Evolutionary conservation across 2,329 filamentous ascomycete species (phyloP).

Genomic region (Trichoderma brevicompactum): DNA sequence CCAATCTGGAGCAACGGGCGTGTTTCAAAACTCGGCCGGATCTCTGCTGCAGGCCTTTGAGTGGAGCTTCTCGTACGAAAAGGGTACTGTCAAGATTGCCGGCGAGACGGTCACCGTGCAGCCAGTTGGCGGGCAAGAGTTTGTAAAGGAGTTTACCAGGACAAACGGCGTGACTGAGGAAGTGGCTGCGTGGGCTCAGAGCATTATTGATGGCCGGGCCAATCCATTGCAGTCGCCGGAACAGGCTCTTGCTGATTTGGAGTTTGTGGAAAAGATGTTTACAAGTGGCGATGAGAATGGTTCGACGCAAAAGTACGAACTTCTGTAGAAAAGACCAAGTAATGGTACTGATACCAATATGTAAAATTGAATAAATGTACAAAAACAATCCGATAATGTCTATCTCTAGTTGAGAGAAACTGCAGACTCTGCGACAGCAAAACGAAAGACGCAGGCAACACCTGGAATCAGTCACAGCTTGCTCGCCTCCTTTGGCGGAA

Average conservation of each 20-base stretch:
- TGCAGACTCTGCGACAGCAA: background rate
- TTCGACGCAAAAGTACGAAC: constrained; percentile 45
- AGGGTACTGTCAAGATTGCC: constrained; percentile 56
- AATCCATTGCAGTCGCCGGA: constrained; percentile 59
- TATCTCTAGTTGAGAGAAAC: background rate
- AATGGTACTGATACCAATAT: constrained; percentile 3
- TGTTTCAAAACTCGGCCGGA: constrained; percentile 61
- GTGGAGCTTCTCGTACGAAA: constrained; percentile 61
- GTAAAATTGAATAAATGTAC: background rate
- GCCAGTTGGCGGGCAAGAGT: constrained; percentile 41
- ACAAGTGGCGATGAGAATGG: constrained; percentile 52
- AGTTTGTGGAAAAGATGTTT: constrained; percentile 60
- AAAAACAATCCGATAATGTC: background rate
- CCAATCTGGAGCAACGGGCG: constrained; percentile 58
- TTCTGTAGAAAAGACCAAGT: constrained; percentile 28
- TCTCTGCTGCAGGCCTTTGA: constrained; percentile 58
- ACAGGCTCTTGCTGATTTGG: constrained; percentile 64
- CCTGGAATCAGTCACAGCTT: constrained; percentile 26
- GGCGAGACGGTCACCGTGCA: constrained; percentile 51
- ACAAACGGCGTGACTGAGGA: constrained; percentile 62
- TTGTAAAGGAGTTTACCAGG: constrained; percentile 52
- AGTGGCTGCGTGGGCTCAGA: constrained; percentile 63
- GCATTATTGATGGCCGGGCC: constrained; percentile 51
- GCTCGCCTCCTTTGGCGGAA: constrained; percentile 17
- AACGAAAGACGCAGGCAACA: background rate